Base-by-base conservation (phyloP, 2,329 filamentous ascomycete species). In the Pyrenochaeta sp. region DNA sequence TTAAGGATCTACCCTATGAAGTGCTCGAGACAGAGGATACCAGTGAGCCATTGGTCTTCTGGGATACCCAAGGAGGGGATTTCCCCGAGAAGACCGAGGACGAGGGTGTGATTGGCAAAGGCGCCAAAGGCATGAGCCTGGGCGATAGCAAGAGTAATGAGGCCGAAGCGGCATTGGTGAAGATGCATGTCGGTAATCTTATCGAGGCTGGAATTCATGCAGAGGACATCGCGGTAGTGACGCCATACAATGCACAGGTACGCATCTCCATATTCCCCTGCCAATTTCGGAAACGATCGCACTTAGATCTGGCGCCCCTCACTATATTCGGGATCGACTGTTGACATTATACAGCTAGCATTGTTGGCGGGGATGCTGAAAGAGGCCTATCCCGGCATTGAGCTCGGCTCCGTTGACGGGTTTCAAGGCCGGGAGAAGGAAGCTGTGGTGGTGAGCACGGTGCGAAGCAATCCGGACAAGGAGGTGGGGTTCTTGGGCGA, bases 351-450 rank as follows among this genome's bases (percentile, higher is more conserved):
- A 43, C 58, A 95, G 83, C 81, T 96, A 23, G 87, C 88, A 4
- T 73, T 95, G 8, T 77, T 97, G 37, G 86, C 90, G 9, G 76
- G 79, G 24, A 79, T 87, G 54, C 80, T 99, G 35, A 94, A 93
- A 66, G 89, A 94, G 48, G 76, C 78, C 26, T 96, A 88, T 60
- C 88, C 88, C 0, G 90, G 88, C 9, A 84, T 99, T 36, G 94
- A 99, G 71, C 79, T 99, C n/a, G 94, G 94, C 22, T 96, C 90
- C 61, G 90, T 99, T 2, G 94, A 99, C 71, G 94, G 93, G 2
- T 99, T 99, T 68, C 94, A 99, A 71, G 94, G 94, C 22, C 84
- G 94, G 13, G 94, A 99, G 72, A 99, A 99, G 72, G 94, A 99
- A 71, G 94, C 90, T 2, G 87, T 99, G 11, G 82, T 99, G 26